Percentiles rank a stretch among this genome's conserved stretches.
These are phyloP conservation scores for Vaccinium macrocarpon DNA, from an alignment of 148 eudicot species.

Conservation along the genomic window DNA sequence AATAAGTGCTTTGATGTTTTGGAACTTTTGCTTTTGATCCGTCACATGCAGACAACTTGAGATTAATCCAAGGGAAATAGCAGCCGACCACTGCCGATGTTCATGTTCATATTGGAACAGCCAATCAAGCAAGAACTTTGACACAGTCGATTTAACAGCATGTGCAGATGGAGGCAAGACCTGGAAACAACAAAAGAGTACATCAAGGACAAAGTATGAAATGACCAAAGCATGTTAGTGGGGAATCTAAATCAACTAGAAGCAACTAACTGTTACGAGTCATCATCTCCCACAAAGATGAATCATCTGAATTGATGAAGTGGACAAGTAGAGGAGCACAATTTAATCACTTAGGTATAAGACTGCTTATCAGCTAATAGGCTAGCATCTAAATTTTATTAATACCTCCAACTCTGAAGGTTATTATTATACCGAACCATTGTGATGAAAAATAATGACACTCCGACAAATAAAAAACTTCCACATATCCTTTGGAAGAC, in stretches of 20 bases:
- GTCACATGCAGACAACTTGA: constrained; percentile 76
- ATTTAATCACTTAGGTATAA: neutral
- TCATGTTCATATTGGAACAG: constrained; percentile 86
- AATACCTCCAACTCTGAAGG: neutral
- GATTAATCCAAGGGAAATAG: constrained; percentile 84
- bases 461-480: neutral
- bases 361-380: neutral
- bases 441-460: neutral
- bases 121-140: constrained; percentile 76
- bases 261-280: neutral
- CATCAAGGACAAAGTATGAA: constrained; percentile 4
- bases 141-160: constrained; percentile 65
- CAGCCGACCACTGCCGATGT: constrained; percentile 97
- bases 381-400: neutral
- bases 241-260: neutral
- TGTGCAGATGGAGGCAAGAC: constrained; percentile 84
- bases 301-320: neutral
- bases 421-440: neutral
- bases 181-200: constrained; percentile 34
- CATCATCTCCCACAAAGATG: neutral
- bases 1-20: constrained; percentile 65
- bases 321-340: neutral
- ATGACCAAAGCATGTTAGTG: constrained; percentile 5
- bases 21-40: constrained; percentile 68
- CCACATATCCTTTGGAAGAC: neutral